These are phyloP conservation scores for Populus ilicifolia DNA, from an alignment of 345 rosid species.

Conservation along the genomic window DNA sequence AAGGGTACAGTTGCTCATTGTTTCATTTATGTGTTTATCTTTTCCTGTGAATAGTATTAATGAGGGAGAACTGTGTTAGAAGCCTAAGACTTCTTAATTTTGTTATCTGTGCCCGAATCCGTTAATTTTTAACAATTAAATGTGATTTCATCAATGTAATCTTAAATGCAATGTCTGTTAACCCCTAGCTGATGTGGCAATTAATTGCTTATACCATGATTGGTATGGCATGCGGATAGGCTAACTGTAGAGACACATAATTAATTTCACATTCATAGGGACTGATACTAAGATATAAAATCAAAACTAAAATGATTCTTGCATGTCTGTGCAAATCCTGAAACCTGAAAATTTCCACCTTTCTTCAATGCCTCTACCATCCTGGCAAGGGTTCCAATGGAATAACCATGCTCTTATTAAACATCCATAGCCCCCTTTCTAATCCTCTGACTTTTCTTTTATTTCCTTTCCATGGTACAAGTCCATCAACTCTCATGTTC, in stretches of 20 bases:
- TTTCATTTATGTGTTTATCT: neutral
- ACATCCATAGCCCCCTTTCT: neutral
- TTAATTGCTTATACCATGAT: neutral
- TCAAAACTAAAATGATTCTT: neutral
- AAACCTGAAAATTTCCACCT: no score
- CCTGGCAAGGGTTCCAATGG: neutral
- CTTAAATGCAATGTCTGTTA: neutral
- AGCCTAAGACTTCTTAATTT: neutral
- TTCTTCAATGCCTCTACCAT: neutral
- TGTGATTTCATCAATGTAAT: neutral
- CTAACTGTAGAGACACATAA: neutral
- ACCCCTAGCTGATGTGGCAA: neutral
- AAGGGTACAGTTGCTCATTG: constrained; percentile 24
- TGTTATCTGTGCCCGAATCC: neutral
- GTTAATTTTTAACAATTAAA: neutral
- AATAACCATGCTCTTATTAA: neutral
- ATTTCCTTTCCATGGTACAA: neutral
- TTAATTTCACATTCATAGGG: neutral
- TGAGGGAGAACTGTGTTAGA: neutral
- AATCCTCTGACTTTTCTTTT: neutral
- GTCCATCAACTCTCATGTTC: neutral
- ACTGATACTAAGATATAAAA: neutral
- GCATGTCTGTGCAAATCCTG: neutral
- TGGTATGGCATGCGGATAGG: neutral
- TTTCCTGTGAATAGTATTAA: neutral